Conservation (phyloP, 106 monocot species). For the Apostasia ramifera region DNA sequence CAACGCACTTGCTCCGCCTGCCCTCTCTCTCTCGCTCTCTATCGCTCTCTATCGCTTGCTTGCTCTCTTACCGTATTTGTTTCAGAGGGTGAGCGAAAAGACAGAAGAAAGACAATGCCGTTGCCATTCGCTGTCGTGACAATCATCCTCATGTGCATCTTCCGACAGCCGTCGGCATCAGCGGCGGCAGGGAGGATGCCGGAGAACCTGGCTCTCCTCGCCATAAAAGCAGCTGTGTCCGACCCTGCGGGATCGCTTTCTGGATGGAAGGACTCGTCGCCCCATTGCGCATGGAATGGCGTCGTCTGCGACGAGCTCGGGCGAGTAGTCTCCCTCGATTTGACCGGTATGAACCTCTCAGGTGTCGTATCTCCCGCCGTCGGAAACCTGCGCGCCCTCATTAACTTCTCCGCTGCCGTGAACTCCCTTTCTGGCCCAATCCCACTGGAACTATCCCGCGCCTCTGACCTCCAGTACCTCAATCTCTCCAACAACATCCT, state of each 20-base stretch:
- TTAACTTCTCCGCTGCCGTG: constrained; percentile 29
- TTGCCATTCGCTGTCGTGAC: not conserved
- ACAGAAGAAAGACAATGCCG: not conserved
- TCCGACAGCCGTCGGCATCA: not conserved
- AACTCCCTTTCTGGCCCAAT: constrained; percentile 53
- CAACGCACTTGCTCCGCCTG: too few species aligned
- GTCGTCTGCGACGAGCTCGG: constrained; percentile 21
- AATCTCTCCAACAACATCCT: constrained; percentile 70
- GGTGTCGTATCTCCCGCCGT: constrained; percentile 25
- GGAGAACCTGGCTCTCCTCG: constrained; percentile 15
- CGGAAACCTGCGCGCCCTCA: constrained; percentile 22
- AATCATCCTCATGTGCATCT: not conserved
- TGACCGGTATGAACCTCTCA: constrained; percentile 29
- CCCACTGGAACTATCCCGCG: constrained; percentile 22
- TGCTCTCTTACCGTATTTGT: not conserved
- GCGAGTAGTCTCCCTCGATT: constrained; percentile 28
- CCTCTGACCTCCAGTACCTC: constrained; percentile 36
- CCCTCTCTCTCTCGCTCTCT: too few species aligned
- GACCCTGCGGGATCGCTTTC: constrained; percentile 17
- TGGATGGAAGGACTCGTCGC: constrained; percentile 21
- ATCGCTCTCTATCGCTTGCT: not conserved
- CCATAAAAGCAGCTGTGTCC: constrained; percentile 10
- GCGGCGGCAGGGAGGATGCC: not conserved
- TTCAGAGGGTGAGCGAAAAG: not conserved
- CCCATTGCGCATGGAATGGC: constrained; percentile 34